phyloP scores from a whole-genome alignment of 495 filamentous ascomycete genomes.

The Daldinia vernicosa region DNA sequence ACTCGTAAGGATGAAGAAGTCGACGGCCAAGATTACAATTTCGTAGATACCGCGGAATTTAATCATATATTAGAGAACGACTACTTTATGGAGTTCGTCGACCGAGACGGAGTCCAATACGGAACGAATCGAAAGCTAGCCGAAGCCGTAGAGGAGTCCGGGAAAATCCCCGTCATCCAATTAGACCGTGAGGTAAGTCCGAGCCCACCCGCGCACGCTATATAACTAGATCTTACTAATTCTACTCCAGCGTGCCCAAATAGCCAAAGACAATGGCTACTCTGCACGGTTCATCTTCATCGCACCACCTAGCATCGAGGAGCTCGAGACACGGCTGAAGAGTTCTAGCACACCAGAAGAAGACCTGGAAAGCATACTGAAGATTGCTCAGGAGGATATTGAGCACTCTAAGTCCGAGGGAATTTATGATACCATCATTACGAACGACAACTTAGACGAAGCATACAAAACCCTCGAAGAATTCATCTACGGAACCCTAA shows the following conservation, averaged over 20 bases:
- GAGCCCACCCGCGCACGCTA: neutral
- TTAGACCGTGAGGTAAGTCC: conserved; percentile 63
- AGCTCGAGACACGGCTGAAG: conserved; percentile 68
- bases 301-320: conserved; percentile 69
- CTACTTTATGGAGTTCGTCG: conserved; percentile 59
- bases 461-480: conserved; percentile 55
- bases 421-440: conserved; percentile 72
- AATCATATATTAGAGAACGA: conserved; percentile 62
- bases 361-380: conserved; percentile 65
- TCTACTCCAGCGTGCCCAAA: conserved; percentile 69
- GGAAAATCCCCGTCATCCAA: conserved; percentile 62
- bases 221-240: conserved; percentile 24
- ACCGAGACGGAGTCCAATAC: conserved; percentile 52
- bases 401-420: conserved; percentile 69
- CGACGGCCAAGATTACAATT: conserved; percentile 55
- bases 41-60: conserved; percentile 58
- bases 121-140: conserved; percentile 59
- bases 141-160: conserved; percentile 55
- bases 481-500: conserved; percentile 21
- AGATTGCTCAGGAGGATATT: conserved; percentile 70
- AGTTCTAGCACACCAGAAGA: conserved; percentile 70
- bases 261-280: conserved; percentile 73
- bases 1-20: conserved; percentile 56
- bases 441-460: conserved; percentile 75
- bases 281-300: conserved; percentile 78